Base-by-base conservation (phyloP, 441 rosid species). In the Eutrema salsugineum region DNA sequence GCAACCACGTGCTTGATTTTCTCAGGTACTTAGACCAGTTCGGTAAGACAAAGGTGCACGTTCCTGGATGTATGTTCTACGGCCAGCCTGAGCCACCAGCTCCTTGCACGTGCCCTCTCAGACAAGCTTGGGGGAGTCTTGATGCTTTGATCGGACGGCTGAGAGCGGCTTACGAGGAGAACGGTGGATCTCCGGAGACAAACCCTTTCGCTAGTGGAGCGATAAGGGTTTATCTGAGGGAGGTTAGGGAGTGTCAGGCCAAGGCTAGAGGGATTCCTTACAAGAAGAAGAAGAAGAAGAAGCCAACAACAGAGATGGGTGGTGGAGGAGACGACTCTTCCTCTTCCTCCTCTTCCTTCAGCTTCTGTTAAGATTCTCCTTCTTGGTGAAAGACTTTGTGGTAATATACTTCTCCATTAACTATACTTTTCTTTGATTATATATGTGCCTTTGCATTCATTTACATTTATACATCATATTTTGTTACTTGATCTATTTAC, bases 11-110 rank as follows among this genome's bases (percentile, higher is more conserved):
- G 40, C 86, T 88, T 14, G 91, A 86, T 33, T 88, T 88, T 78
- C 85, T 88, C 50, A 77, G 87, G 19, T 88, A 88, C 75, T 81
- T 88, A 11, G 93, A 88, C 71, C 93, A 88, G 85, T 88, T 88
- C 22, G 93, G 93, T 14, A 88, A 88, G 82, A 88, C 94, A 6
- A 88, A 88, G 77, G 94, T 88, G 33, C 94, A 88, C 67, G 76
- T 78, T 6, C 86, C 80, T 58, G 94, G 89, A 1, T 88, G 94
- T 80, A 80, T 86, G 78, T 88, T 85, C 71, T 88, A 79, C 27
- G 94, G 94, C 1, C 91, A 86, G 72, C 94, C 91, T 5, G 94
- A 85, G 70, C 94, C 94, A 3, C 94, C 94, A 6, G 89, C 91
- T 39, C 89, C 91, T 14, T 88, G 94, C 72, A 85, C 89, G 7